Evolutionary conservation across 176 grass and related monocot genomes (phyloP), one percentile per base, ranked within the genome.

Genomic region (Aegilops bicornis): DNA sequence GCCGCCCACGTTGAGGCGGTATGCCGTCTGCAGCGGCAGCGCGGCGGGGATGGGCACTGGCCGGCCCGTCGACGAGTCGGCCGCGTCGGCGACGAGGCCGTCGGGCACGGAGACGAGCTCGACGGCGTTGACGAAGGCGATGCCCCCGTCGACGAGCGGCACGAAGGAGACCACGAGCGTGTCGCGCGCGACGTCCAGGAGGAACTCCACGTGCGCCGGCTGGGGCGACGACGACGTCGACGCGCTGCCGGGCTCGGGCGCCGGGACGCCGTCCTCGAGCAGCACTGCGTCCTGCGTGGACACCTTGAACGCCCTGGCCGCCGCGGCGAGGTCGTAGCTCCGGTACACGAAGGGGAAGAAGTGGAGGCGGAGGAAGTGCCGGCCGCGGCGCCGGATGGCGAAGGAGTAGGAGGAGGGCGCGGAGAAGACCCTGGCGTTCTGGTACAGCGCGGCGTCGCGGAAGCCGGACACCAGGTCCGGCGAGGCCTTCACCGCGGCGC

Each of bases 251-350:
- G 12, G 5, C 39, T 75, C 32, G 22, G 71, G 7, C 36, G n/a
- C 64, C 13, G 87, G 86, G 43, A 39, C 0, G 67, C 88, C 91
- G 82, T 58, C 12, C 33, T 85, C 78, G 25, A 97, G 73, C 12
- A 97, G 86, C 42, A 95, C 89, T 23, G 83, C 58, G 87, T 97
- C 95, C 84, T 97, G 92, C 58, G 95, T 97, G 17, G 95, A 97
- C 45, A 97, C 85, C 23, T 81, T 88, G 83, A 95, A 90, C 42
- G 23, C 13, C 42, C 7, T 29, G 40, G 78, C 84, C 63, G 92
- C 87, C 32, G 82, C 75, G 60, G 87, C 58, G 76, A 97, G 91
- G 82, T 95, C 70, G 80, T 85, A 87, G 65, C 70, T 40, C 17
- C 30, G 64, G 69, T 76, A 80, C 20, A 71, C 63, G 31, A 97